These are phyloP conservation scores for Amaranthus tricolor DNA, from an alignment of 179 eudicot genomes.

Conservation along the genomic window DNA sequence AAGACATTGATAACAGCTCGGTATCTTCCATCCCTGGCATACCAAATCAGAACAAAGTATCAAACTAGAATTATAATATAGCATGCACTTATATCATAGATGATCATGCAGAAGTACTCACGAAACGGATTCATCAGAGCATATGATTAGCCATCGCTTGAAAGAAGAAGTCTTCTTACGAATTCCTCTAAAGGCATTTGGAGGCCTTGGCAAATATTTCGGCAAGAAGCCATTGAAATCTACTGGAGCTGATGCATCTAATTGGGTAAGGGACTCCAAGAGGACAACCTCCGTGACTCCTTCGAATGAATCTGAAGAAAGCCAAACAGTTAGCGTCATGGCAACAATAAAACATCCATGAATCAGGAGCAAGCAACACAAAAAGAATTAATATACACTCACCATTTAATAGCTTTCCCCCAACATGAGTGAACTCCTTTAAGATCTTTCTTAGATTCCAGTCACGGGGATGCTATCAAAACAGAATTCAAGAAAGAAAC, in stretches of 20 bases:
- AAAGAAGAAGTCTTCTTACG: conserved; percentile 66
- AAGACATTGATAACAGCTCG: conserved; percentile 55
- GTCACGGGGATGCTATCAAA: conserved; percentile 61
- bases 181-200: conserved; percentile 82
- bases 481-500: conserved; percentile 5
- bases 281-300: conserved; percentile 57
- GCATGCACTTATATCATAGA: conserved; percentile 8
- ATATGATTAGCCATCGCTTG: conserved; percentile 90
- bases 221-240: conserved; percentile 47
- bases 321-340: conserved; percentile 14
- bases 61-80: background rate
- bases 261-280: conserved; percentile 50
- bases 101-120: conserved; percentile 29
- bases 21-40: conserved; percentile 72
- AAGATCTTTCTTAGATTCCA: conserved; percentile 74
- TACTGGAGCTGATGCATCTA: conserved; percentile 41
- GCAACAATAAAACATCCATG: background rate
- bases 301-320: conserved; percentile 60
- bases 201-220: conserved; percentile 69
- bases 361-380: background rate
- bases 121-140: conserved; percentile 72
- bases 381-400: conserved; percentile 24
- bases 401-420: conserved; percentile 63
- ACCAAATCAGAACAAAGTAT: conserved; percentile 22
- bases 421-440: conserved; percentile 56